Evolutionary conservation across 768 basidiomycete species (phyloP).

Genomic region (Russula griseocarnosa): DNA sequence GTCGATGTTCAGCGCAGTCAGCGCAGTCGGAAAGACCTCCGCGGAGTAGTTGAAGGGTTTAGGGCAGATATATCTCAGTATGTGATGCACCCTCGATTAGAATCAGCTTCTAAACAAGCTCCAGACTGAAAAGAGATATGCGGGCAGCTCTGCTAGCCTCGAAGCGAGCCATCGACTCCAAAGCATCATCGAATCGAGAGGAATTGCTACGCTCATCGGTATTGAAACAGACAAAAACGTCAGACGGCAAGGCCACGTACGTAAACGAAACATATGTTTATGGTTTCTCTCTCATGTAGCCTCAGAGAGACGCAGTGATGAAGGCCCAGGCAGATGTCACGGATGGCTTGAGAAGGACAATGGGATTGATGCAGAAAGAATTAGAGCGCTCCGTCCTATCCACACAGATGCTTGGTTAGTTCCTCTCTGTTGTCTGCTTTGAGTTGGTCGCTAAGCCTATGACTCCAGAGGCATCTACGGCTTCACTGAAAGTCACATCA

Average conservation of each 20-base stretch:
- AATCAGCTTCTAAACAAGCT: slow-evolving; percentile 2
- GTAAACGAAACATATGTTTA: slow-evolving; percentile 32
- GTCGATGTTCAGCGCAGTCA: slow-evolving; percentile 69
- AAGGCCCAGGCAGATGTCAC: slow-evolving; percentile 87
- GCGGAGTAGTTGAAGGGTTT: slow-evolving; percentile 48
- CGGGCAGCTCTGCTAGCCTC: slow-evolving; percentile 68
- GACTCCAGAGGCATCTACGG: slow-evolving; percentile 71
- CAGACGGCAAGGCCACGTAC: slow-evolving; percentile 60
- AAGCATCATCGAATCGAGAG: slow-evolving; percentile 55
- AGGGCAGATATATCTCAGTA: slow-evolving; percentile 50
- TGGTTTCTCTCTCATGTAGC: slow-evolving; percentile 14
- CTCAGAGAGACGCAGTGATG: slow-evolving; percentile 81
- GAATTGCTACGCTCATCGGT: slow-evolving; percentile 60
- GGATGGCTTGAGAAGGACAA: slow-evolving; percentile 78
- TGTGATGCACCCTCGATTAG: slow-evolving; percentile 30
- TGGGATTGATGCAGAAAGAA: slow-evolving; percentile 84
- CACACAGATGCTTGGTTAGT: slow-evolving; percentile 75
- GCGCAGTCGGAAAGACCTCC: slow-evolving; percentile 48
- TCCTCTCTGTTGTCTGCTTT: background rate
- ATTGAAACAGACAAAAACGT: slow-evolving; percentile 44
- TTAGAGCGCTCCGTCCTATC: slow-evolving; percentile 86
- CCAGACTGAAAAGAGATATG: slow-evolving; percentile 57
- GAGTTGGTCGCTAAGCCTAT: background rate
- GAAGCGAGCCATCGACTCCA: slow-evolving; percentile 67
- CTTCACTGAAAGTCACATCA: slow-evolving; percentile 69